Percentiles rank a stretch among this genome's conserved stretches.
Evolutionary conservation across 352 stramenopile species (phyloP).

Genomic region (Thalassiosira sp.): DNA sequence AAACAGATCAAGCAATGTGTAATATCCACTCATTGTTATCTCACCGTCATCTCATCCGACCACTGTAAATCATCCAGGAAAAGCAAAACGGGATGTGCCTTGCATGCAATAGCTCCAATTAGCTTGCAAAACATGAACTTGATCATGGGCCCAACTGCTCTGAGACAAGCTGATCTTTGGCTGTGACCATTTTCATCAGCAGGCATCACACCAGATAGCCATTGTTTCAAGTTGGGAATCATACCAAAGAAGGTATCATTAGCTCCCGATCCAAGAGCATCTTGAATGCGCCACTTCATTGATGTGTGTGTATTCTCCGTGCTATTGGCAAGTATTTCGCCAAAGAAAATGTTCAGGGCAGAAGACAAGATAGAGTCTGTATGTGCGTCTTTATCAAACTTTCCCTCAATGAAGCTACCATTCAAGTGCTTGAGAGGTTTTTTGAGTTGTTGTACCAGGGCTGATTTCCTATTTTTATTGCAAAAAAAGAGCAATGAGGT

Average conservation of each 20-base stretch:
- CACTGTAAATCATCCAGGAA: conserved; percentile 61
- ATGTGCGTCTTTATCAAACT: conserved; percentile 29
- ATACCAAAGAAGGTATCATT: conserved; percentile 20
- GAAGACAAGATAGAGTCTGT: conserved; percentile 28
- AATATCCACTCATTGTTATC: background rate
- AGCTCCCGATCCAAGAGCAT: conserved; percentile 30
- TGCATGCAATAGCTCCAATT: conserved; percentile 23
- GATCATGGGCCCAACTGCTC: background rate
- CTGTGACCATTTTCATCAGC: background rate
- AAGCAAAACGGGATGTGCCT: conserved; percentile 34
- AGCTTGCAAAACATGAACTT: conserved; percentile 43
- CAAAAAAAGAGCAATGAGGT: too few relatives aligned
- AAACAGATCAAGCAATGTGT: background rate
- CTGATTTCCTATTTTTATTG: conserved; percentile 36
- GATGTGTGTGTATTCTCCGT: conserved; percentile 4
- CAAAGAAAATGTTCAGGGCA: conserved; percentile 46
- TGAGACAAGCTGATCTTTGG: background rate
- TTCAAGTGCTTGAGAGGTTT: conserved; percentile 22
- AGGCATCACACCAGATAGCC: conserved; percentile 7
- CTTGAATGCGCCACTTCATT: conserved; percentile 34
- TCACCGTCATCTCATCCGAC: conserved; percentile 33
- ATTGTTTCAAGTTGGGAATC: conserved; percentile 37
- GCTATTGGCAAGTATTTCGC: conserved; percentile 7
- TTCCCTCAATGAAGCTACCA: conserved; percentile 45
- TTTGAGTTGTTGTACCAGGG: conserved; percentile 43